Evolutionary conservation across 805 yeast species (phyloP).

Genomic region (Suhomyces kilbournensis): DNA sequence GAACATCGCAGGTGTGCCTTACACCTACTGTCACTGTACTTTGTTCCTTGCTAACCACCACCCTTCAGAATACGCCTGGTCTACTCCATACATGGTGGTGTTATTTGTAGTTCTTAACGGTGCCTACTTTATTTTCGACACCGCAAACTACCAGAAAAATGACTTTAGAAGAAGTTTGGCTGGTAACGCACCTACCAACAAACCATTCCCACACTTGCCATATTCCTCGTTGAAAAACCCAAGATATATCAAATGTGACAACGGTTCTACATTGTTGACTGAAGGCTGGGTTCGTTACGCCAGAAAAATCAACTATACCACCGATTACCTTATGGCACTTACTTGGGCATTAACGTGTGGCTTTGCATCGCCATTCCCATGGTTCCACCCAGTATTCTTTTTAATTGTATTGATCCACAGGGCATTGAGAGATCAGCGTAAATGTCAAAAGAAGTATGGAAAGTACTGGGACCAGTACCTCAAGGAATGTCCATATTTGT

Average conservation of each 20-base stretch:
- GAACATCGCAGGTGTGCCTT: conserved; percentile 99
- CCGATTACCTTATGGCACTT: conserved; percentile 83
- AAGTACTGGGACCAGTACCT: conserved; percentile 88
- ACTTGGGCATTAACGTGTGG: conserved; percentile 95
- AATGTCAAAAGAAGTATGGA: conserved; percentile 86
- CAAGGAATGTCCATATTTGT: conserved; percentile 85
- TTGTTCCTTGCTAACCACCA: conserved; percentile 78
- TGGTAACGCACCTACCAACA: conserved; percentile 75
- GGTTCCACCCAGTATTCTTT: conserved; percentile 94
- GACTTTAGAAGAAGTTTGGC: conserved; percentile 79
- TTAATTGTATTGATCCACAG: conserved; percentile 84
- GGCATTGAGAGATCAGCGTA: conserved; percentile 80
- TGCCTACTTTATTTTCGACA: conserved; percentile 92
- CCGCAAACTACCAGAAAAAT: conserved; percentile 93
- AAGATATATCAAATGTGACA: conserved; percentile 74
- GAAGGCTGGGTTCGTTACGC: conserved; percentile 96
- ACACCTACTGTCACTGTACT: conserved; percentile 94
- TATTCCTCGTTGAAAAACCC: conserved; percentile 81
- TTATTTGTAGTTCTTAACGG: conserved; percentile 55
- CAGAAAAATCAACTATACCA: conserved; percentile 92
- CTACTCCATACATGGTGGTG: conserved; percentile 54
- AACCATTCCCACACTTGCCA: conserved; percentile 92
- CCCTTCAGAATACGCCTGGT: conserved; percentile 79
- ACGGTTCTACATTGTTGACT: conserved; percentile 79
- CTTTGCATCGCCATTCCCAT: conserved; percentile 81